A percentile compares a stretch with the other conserved stretches of the same genome.
These are phyloP conservation scores for Dioscorea zingiberensis DNA, from an alignment of 106 monocot species.

Conservation along the genomic window DNA sequence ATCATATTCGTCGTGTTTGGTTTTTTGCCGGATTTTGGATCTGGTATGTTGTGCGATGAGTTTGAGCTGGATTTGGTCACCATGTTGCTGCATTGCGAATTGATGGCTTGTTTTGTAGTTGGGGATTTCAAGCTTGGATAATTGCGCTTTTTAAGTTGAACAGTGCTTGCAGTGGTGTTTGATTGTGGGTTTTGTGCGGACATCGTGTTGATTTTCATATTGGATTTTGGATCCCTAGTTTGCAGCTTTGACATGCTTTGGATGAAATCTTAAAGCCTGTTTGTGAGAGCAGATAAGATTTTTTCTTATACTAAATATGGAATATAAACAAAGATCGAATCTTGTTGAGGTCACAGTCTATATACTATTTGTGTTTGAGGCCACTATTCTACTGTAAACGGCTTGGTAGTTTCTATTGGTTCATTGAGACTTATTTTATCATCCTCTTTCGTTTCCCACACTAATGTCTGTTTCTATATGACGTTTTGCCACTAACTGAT, in stretches of 20 bases:
- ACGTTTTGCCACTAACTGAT: not conserved
- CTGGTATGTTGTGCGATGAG: not conserved
- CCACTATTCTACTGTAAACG: not conserved
- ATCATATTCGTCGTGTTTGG: not conserved
- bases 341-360: not conserved
- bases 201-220: too few relatives aligned
- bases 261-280: too few relatives aligned
- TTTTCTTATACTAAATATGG: not conserved
- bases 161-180: too few relatives aligned
- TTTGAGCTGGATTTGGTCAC: too few relatives aligned
- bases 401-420: not conserved
- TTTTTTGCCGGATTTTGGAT: not conserved
- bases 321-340: not conserved
- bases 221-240: not conserved
- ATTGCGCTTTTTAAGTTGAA: too few relatives aligned
- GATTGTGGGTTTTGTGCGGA: too few relatives aligned
- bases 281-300: not conserved
- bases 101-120: too few relatives aligned
- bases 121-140: too few relatives aligned
- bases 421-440: too few relatives aligned
- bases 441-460: too few relatives aligned
- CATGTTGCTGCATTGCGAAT: too few relatives aligned
- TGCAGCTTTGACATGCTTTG: not conserved
- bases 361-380: not conserved
- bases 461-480: not conserved